Conservation (phyloP, 1,139 yeast species). For the Kurtzmaniella quercitrusa region DNA sequence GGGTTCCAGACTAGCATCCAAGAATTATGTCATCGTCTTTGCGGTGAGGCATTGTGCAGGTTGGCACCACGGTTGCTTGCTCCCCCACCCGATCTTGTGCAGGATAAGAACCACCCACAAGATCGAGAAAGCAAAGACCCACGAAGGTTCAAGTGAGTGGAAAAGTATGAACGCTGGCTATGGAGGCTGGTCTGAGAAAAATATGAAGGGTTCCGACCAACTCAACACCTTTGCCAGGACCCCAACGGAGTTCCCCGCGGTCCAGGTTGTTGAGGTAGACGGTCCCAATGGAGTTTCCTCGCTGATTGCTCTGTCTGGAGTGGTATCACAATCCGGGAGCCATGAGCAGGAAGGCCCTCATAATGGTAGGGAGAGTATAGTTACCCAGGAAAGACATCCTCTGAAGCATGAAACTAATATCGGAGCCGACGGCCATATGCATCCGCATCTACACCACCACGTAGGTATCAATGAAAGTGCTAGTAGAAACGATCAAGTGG, state of each 20-base stretch:
- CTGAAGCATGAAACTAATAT: background rate
- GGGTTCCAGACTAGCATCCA: too few species aligned
- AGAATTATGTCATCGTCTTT: too few species aligned
- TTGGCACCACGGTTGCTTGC: background rate
- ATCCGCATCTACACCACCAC: background rate
- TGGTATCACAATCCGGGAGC: conserved; percentile 5
- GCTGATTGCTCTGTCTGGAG: conserved; percentile 13
- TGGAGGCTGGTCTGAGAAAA: conserved; percentile 22
- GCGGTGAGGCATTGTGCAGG: background rate
- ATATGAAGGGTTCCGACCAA: conserved; percentile 16
- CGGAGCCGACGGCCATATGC: background rate
- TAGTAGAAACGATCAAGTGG: background rate
- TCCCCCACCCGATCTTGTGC: background rate
- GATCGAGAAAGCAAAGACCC: background rate
- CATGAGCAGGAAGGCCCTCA: conserved; percentile 8
- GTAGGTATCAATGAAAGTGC: background rate
- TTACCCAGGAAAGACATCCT: background rate
- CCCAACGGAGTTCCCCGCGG: conserved; percentile 21
- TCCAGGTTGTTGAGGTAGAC: conserved; percentile 27
- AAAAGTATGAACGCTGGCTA: conserved; percentile 21
- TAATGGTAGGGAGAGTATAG: conserved; percentile 5
- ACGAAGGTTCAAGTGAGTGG: background rate
- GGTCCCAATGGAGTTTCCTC: conserved; percentile 20
- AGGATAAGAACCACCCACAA: background rate
- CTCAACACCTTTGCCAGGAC: conserved; percentile 31